A percentile compares a stretch with the other conserved stretches of the same genome.
Evolutionary conservation across 345 rosid species (phyloP).

Genomic region (Arabis alpina): DNA sequence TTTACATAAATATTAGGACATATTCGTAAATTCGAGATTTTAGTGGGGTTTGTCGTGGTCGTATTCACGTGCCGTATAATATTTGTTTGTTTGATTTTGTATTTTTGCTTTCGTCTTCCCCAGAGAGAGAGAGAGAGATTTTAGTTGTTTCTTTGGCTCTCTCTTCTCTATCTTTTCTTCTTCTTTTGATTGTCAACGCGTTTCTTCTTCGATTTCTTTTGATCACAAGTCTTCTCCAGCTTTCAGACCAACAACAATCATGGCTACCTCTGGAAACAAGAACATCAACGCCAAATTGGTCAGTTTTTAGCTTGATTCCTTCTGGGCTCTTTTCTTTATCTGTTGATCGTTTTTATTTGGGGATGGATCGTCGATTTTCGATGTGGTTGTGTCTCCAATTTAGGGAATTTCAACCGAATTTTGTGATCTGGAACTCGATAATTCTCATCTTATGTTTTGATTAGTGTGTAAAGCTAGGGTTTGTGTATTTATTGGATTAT

Average conservation of each 20-base stretch:
- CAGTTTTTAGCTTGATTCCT: neutral
- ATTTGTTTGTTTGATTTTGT: conserved; percentile 7
- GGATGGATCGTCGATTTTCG: conserved; percentile 16
- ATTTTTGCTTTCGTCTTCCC: conserved; percentile 24
- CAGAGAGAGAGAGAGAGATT: conserved; percentile 30
- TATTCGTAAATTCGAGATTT: neutral
- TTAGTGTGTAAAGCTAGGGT: conserved; percentile 26
- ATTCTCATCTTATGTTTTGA: neutral
- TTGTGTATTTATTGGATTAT: conserved; percentile 26
- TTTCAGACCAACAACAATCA: conserved; percentile 32
- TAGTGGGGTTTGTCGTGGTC: conserved; percentile 30
- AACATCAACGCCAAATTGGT: conserved; percentile 49
- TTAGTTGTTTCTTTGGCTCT: conserved; percentile 29
- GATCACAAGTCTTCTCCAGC: conserved; percentile 16
- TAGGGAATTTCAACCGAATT: neutral
- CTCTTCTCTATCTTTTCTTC: conserved; percentile 32
- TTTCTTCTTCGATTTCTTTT: conserved; percentile 3
- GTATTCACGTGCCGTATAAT: conserved; percentile 35
- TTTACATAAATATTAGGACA: neutral
- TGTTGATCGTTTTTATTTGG: neutral
- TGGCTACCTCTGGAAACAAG: conserved; percentile 45
- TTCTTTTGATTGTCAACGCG: conserved; percentile 27
- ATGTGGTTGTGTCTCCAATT: conserved; percentile 18
- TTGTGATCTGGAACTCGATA: neutral
- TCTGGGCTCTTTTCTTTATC: neutral